These are phyloP conservation scores for Corniculantispora saksenae DNA, from an alignment of 2,329 filamentous ascomycete species.

Conservation along the genomic window DNA sequence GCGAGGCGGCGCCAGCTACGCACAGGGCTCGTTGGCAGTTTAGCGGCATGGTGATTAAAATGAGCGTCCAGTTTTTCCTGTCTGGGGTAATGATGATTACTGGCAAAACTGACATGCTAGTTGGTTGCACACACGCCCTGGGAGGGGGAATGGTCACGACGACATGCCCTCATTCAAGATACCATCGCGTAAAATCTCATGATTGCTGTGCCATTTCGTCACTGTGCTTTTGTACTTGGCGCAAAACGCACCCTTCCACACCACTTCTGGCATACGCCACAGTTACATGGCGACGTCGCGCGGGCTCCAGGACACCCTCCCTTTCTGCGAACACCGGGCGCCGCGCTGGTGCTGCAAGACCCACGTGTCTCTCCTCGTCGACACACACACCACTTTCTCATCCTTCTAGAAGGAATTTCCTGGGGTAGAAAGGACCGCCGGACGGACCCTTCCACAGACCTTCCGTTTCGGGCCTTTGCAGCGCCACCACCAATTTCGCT, in stretches of 20 bases:
- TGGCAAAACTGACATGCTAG: too few relatives aligned
- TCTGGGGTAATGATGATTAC: background rate
- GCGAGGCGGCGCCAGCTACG: background rate
- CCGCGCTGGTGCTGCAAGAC: background rate
- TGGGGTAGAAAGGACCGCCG: background rate
- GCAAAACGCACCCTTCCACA: background rate
- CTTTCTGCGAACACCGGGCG: too few relatives aligned
- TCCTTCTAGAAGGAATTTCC: conserved; percentile 15
- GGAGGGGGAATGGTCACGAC: too few relatives aligned
- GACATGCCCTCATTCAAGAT: too few relatives aligned
- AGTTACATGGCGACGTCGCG: conserved; percentile 2
- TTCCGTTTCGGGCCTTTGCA: conserved; percentile 13
- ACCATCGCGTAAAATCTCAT: too few relatives aligned
- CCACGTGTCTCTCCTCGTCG: conserved; percentile 8
- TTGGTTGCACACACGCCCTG: too few relatives aligned
- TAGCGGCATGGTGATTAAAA: background rate
- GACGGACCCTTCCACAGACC: background rate
- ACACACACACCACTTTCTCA: too few relatives aligned
- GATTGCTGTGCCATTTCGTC: background rate
- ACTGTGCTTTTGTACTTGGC: background rate
- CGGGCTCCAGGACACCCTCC: background rate
- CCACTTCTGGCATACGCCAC: background rate
- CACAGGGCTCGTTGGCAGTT: background rate
- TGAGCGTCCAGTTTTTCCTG: background rate
- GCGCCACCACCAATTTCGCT: conserved; percentile 16